Base-by-base conservation (phyloP, 306 rosid genomes). In the Pyrus bretschneideri region DNA sequence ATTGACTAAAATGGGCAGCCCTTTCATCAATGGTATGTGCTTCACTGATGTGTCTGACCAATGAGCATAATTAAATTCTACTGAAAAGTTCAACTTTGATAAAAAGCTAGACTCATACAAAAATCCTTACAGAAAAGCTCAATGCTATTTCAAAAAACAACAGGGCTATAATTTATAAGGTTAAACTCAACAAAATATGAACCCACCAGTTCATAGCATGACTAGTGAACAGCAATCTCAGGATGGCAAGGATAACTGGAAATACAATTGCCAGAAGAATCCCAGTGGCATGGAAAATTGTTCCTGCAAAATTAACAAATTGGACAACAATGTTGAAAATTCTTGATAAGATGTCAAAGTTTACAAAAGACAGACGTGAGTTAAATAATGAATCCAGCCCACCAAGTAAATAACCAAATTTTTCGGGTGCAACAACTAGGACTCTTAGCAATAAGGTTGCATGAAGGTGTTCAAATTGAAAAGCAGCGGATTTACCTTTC, bases 151-250 rank as follows among this genome's bases (percentile, higher is more conserved):
- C 11, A n/a, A 45, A 46, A 72, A 25, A 38, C 10, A 72, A 54
- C 18, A 67, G 29, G 73, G 58, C 21, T 29, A 70, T 67, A 27
- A 59, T 35, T 42, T 67, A 46, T 51, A 49, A 31, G 52, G 22
- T 59, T 18, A 52, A 60, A 17, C n/a, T 42, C 60, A 25, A 66
- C 18, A 73, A 79, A n/a, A 40, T 18, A 78, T 23, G 64, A 70
- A 85, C 92, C 69, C 87, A 96, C 98, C 99, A 96, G 86, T 89
- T 83, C 99, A 96, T 96, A 44, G 98, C 85, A 61, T 78, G 83
- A 72, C 86, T 85, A 62, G 91, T 72, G 77, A 96, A 82, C 79
- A 80, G 65, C 82, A 92, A 83, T 84, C 92, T 88, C 70, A 92
- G 64, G 13, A 89, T 51, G 75, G 98, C 86, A 92, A 96, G 87